A percentile compares a stretch with the other conserved stretches of the same genome.
Evolutionary conservation across 2,329 filamentous ascomycete genomes (phyloP).

Genomic region (Coniochaeta sp.): DNA sequence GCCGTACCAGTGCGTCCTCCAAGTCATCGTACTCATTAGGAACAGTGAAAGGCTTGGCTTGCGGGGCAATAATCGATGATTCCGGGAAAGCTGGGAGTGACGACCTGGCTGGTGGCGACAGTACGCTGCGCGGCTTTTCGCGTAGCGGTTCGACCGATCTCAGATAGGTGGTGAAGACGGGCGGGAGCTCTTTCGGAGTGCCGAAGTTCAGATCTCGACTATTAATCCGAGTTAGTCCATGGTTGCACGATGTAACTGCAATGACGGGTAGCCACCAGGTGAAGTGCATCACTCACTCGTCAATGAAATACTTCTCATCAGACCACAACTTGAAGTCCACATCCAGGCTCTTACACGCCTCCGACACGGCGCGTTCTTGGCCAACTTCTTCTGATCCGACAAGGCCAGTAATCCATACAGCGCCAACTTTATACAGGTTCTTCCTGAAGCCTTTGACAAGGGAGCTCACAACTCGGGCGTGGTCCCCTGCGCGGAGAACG

Average conservation of each 20-base stretch:
- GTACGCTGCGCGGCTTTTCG: conserved; percentile 49
- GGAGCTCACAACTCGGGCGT: conserved; percentile 51
- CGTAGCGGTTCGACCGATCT: conserved; percentile 67
- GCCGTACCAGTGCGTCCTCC: conserved; percentile 47
- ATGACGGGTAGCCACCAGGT: background rate
- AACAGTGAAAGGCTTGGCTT: conserved; percentile 56
- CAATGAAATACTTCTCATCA: conserved; percentile 74
- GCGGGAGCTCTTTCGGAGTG: conserved; percentile 54
- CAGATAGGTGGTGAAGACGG: conserved; percentile 69
- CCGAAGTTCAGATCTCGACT: conserved; percentile 61
- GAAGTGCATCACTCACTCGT: conserved; percentile 54
- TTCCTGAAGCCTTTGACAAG: conserved; percentile 44
- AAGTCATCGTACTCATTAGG: conserved; percentile 48
- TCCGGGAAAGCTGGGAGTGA: conserved; percentile 53
- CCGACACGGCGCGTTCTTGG: conserved; percentile 52
- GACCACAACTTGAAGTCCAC: conserved; percentile 58
- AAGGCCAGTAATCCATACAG: conserved; percentile 69
- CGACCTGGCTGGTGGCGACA: conserved; percentile 43
- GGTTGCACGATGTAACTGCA: background rate
- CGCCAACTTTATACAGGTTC: conserved; percentile 42
- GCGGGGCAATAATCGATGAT: conserved; percentile 42
- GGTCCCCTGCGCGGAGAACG: conserved; percentile 54
- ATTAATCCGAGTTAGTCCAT: conserved; percentile 11
- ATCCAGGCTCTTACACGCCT: conserved; percentile 42
- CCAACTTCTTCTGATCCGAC: conserved; percentile 61